Percentiles rank a stretch among this genome's conserved stretches.
phyloP scores from a whole-genome alignment of 176 grass and related monocot genomes.

The Phyllostachys edulis region DNA sequence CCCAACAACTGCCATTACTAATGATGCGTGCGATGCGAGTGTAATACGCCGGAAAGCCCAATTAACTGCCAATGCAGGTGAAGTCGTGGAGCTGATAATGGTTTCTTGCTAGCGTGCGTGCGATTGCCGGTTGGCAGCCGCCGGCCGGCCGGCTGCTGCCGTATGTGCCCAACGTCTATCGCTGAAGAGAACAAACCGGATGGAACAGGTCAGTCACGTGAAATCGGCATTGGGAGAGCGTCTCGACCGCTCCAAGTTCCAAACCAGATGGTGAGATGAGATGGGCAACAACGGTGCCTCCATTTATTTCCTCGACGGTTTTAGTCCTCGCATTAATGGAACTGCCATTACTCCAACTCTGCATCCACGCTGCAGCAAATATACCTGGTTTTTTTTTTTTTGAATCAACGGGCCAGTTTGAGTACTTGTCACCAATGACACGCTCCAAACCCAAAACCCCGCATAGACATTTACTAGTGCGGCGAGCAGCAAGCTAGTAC shows the following conservation, averaged over 20 bases:
- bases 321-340: background rate
- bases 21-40: no score
- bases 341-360: background rate
- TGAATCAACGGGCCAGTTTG: background rate
- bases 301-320: background rate
- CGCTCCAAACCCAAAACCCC: background rate
- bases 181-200: background rate
- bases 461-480: background rate
- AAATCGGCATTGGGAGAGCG: background rate
- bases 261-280: background rate
- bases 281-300: background rate
- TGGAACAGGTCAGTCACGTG: background rate
- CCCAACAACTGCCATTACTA: no score
- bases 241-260: background rate
- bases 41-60: no score
- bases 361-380: background rate
- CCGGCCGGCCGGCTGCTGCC: no score
- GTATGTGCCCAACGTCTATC: no score
- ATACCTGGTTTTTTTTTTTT: background rate
- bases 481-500: background rate
- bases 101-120: no score
- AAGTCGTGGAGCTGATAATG: no score
- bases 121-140: no score
- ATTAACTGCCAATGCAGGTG: no score
- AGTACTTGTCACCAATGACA: background rate